Percentiles rank a stretch among this genome's conserved stretches.
phyloP scores from a whole-genome alignment of 306 rosid species.

The Fragaria nilgerrensis region DNA sequence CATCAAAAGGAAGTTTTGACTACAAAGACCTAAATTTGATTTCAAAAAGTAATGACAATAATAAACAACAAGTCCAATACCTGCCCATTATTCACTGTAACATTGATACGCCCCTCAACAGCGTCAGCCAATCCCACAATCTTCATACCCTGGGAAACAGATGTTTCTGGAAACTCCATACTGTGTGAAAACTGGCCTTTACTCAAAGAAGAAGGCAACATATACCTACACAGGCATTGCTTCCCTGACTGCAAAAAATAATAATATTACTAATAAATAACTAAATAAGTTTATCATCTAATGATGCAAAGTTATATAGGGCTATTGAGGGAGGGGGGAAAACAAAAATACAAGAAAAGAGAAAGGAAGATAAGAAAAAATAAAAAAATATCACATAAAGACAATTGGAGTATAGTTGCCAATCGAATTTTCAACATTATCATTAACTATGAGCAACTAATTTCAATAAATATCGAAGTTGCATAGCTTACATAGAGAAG shows the following conservation, averaged over 20 bases:
- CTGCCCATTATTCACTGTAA: slow-evolving; percentile 72
- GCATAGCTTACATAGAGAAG: slow-evolving; percentile 83
- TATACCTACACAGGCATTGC: slow-evolving; percentile 83
- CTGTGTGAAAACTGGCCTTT: slow-evolving; percentile 46
- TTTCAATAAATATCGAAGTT: slow-evolving; percentile 15
- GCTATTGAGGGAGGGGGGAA: neutral
- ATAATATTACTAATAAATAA: too few species aligned
- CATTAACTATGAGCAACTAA: slow-evolving; percentile 4
- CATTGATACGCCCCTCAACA: slow-evolving; percentile 84
- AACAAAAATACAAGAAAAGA: neutral
- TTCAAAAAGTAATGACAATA: slow-evolving; percentile 15
- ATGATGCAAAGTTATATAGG: slow-evolving; percentile 10
- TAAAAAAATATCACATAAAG: neutral
- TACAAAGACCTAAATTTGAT: neutral
- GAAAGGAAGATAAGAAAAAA: neutral
- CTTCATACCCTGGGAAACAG: slow-evolving; percentile 56
- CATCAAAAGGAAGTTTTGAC: slow-evolving; percentile 1
- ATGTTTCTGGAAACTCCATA: slow-evolving; percentile 61
- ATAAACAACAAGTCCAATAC: slow-evolving; percentile 36
- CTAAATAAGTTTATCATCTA: neutral
- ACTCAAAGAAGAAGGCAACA: slow-evolving; percentile 64
- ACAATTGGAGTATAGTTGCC: neutral
- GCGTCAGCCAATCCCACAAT: slow-evolving; percentile 80
- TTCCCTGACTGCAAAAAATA: slow-evolving; percentile 72
- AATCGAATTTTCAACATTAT: slow-evolving; percentile 15